Base-by-base conservation (phyloP, 768 basidiomycete species). In the Mycena crocata region DNA sequence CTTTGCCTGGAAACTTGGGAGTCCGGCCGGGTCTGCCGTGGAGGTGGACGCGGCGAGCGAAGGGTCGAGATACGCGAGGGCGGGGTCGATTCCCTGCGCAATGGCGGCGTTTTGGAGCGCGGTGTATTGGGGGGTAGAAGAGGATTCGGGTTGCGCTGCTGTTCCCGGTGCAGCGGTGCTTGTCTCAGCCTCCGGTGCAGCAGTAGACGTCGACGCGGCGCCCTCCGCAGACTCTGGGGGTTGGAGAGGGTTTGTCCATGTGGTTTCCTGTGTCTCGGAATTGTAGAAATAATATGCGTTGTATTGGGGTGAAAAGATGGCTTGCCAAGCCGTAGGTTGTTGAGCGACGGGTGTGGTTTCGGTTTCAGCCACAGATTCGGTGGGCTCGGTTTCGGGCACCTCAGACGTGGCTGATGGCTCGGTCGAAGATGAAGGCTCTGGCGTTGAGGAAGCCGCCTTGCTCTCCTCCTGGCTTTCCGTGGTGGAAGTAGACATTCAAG, bases 281-380 rank as follows among this genome's bases (percentile, higher is more conserved):
- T 94, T 95, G 84, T 85, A 92, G 82, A 94, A 95, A 77, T 95
- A 95, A 79, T 95, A 95, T 13, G 92, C 84, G 77, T 87, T 91
- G 81, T 93, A 88, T 66, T 89, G 83, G 1, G 92, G 87, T 1
- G 93, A 89, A 79, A 85, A 95, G 32, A 95, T 85, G 39, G 93
- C 93, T 77, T 94, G 94, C 93, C 94, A 95, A 30, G 85, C 57
- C 74, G 71, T 64, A 37, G 60, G 34, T 44, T 71, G 57, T 34
- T 64, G 48, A 5, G 67, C 57, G 30, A 67, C 50, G 28, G 65
- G 34, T 66, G 68, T 54, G 35, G 67, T 26, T 40, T 59, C 66
- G 40, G 68, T 28, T 42, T 63, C 46, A 54, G 68, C 55, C 46
- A 57, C 44, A 30, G 63, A 28, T 14, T 50, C 57, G 15, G 63